These are phyloP conservation scores for Penicillium odoratum DNA, from an alignment of 495 filamentous ascomycete genomes.

Conservation along the genomic window DNA sequence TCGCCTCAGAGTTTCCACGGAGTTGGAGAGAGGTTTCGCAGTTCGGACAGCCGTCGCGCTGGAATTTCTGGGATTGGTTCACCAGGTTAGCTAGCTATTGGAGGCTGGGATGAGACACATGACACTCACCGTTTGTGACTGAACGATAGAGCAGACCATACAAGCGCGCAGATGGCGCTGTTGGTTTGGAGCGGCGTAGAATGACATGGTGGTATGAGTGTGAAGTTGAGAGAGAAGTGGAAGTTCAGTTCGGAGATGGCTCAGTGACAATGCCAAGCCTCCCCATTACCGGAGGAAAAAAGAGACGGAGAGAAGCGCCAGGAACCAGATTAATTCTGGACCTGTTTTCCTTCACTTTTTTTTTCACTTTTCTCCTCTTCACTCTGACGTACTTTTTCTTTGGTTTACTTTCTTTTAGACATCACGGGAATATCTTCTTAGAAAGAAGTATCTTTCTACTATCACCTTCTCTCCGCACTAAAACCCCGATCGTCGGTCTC, in stretches of 20 bases:
- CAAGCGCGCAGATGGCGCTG: slow-evolving; percentile 86
- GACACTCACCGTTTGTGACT: slow-evolving; percentile 65
- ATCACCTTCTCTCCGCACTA: slow-evolving; percentile 9
- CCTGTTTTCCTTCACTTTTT: slow-evolving; percentile 4
- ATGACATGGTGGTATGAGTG: slow-evolving; percentile 29
- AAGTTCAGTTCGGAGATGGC: slow-evolving; percentile 14
- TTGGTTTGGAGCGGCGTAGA: slow-evolving; percentile 65
- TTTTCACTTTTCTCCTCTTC: not conserved
- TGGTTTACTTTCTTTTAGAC: not conserved
- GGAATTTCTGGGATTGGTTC: slow-evolving; percentile 61
- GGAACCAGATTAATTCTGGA: slow-evolving; percentile 16
- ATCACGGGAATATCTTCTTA: not conserved
- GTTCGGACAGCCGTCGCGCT: slow-evolving; percentile 88
- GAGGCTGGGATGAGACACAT: slow-evolving; percentile 6
- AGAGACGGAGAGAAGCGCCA: slow-evolving; percentile 16
- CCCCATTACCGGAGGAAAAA: slow-evolving; percentile 31
- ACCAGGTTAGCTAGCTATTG: slow-evolving; percentile 5
- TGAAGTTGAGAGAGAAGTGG: slow-evolving; percentile 9
- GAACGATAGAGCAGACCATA: slow-evolving; percentile 96
- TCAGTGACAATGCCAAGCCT: slow-evolving; percentile 29
- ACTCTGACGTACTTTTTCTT: not conserved
- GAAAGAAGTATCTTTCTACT: not conserved
- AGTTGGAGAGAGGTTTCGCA: slow-evolving; percentile 90
- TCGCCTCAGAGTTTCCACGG: slow-evolving; percentile 70
- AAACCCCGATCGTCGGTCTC: slow-evolving; percentile 28